phyloP scores from a whole-genome alignment of 805 yeast genomes.

The Ascoidea rubescens region DNA sequence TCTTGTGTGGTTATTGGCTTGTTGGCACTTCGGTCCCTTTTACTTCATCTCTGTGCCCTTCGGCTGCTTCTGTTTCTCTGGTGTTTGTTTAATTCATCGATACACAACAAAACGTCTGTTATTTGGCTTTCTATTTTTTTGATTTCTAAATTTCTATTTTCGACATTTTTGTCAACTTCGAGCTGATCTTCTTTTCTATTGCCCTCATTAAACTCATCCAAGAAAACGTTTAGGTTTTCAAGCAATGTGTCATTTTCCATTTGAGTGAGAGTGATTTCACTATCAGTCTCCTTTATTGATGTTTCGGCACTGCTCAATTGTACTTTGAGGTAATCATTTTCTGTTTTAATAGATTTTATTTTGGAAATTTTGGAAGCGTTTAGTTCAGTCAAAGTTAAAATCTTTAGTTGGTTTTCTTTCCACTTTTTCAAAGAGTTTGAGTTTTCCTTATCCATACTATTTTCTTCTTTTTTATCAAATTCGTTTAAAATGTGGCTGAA shows the following conservation, averaged over 20 bases:
- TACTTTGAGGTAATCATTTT: slow-evolving; percentile 45
- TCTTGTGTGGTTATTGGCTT: too few relatives aligned
- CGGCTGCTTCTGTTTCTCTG: too few relatives aligned
- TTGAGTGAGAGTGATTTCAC: slow-evolving; percentile 14
- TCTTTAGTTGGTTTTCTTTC: slow-evolving; percentile 24
- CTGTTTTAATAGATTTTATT: slow-evolving; percentile 35
- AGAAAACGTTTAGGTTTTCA: slow-evolving; percentile 3
- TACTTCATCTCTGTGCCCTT: too few relatives aligned
- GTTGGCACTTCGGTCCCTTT: too few relatives aligned
- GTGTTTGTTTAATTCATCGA: too few relatives aligned
- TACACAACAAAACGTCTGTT: too few relatives aligned
- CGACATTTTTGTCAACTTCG: background rate
- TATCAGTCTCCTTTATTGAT: slow-evolving; percentile 32
- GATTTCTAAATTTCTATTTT: background rate
- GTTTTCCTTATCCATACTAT: slow-evolving; percentile 7
- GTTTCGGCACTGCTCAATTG: slow-evolving; percentile 41
- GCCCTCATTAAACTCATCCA: slow-evolving; percentile 2
- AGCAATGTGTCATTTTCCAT: slow-evolving; percentile 10
- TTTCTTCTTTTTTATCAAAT: slow-evolving; percentile 3
- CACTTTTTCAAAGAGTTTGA: slow-evolving; percentile 14
- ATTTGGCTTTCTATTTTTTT: background rate
- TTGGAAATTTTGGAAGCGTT: slow-evolving; percentile 29
- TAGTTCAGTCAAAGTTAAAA: slow-evolving; percentile 31
- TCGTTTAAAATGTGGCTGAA: slow-evolving; percentile 16
- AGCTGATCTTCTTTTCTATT: background rate